Conservation (phyloP, 2,329 filamentous ascomycete species). For the Aspergillus oerlinghausenensis region DNA sequence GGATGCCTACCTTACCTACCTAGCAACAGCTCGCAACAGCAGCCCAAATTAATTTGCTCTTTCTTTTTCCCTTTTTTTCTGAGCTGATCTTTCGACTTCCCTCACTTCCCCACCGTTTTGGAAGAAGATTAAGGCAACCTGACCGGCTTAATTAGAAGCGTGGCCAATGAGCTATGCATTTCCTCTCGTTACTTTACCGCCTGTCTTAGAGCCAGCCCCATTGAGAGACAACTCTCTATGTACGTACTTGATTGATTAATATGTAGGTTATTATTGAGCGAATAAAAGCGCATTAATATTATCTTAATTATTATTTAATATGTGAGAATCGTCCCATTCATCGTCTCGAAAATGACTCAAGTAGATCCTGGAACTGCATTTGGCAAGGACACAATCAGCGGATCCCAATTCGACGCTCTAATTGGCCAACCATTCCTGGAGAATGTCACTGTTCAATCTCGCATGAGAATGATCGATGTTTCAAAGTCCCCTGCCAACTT, state of each 20-base stretch:
- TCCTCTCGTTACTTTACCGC: background rate
- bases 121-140: background rate
- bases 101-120: background rate
- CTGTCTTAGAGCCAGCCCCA: background rate
- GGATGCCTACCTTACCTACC: no score
- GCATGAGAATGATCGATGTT: background rate
- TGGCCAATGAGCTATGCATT: background rate
- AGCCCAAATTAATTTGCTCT: background rate
- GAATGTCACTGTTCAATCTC: conserved; percentile 15
- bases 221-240: background rate
- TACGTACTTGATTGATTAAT: background rate
- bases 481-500: background rate
- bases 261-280: background rate
- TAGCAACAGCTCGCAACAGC: background rate
- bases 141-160: background rate
- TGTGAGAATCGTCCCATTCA: background rate
- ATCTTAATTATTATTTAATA: background rate
- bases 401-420: conserved; percentile 3
- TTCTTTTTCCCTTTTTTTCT: background rate
- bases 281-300: background rate
- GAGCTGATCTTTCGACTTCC: background rate
- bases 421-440: conserved; percentile 18
- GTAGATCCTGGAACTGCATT: conserved; percentile 1
- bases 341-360: background rate
- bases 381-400: background rate